A percentile compares a stretch with the other conserved stretches of the same genome.
Conservation (phyloP, 2,329 filamentous ascomycete genomes). For the Juglanconis sp. region DNA sequence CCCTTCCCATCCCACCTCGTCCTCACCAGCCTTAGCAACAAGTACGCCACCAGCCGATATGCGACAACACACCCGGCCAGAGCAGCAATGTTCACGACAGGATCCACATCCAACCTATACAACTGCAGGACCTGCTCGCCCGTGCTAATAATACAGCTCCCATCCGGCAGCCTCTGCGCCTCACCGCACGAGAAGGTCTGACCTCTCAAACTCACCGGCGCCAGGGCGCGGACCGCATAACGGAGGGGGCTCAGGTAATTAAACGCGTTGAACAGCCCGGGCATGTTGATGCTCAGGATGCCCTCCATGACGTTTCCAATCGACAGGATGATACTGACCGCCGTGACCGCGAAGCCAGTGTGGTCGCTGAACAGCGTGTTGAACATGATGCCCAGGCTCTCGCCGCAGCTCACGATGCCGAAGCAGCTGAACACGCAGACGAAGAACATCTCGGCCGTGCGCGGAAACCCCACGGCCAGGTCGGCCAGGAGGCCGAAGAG, state of each 20-base stretch:
- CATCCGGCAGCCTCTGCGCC: conserved; percentile 55
- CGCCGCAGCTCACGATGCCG: conserved; percentile 70
- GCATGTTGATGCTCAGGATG: conserved; percentile 68
- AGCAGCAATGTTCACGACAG: conserved; percentile 58
- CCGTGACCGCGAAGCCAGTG: conserved; percentile 72
- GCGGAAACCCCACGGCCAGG: conserved; percentile 63
- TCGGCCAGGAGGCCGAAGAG: conserved; percentile 63
- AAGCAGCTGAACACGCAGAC: conserved; percentile 67
- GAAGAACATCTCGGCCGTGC: conserved; percentile 63
- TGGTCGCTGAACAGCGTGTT: conserved; percentile 69
- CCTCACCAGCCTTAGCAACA: conserved; percentile 51
- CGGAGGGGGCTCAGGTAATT: conserved; percentile 72
- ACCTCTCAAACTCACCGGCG: conserved; percentile 59
- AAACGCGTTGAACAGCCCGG: conserved; percentile 60
- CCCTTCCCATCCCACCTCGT: conserved; percentile 45
- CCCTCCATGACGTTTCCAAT: conserved; percentile 71
- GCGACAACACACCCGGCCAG: conserved; percentile 61
- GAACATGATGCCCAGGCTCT: conserved; percentile 76
- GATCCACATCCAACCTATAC: conserved; percentile 63
- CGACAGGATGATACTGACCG: conserved; percentile 67
- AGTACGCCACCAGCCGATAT: conserved; percentile 64
- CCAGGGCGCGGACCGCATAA: conserved; percentile 65
- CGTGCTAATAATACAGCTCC: conserved; percentile 61
- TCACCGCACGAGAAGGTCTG: conserved; percentile 63
- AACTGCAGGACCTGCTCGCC: conserved; percentile 65